A percentile compares a stretch with the other conserved stretches of the same genome.
phyloP scores from a whole-genome alignment of 2,329 filamentous ascomycete genomes.

The Hypoxylon sp. region DNA sequence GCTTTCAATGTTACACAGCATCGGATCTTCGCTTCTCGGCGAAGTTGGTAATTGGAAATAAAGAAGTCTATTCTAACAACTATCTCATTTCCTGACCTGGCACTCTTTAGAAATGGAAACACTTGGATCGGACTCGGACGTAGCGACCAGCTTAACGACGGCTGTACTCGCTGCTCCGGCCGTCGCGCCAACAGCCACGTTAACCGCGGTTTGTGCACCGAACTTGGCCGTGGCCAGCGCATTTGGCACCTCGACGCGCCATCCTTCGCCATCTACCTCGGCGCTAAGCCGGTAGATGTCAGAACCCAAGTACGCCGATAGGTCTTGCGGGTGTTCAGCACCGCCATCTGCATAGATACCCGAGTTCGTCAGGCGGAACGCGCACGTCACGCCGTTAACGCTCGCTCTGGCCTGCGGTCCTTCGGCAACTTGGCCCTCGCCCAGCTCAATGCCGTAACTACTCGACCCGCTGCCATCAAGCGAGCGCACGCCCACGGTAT shows the following conservation, averaged over 20 bases:
- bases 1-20: not conserved
- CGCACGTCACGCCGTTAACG: constrained; percentile 59
- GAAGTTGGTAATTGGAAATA: not conserved
- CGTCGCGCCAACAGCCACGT: constrained; percentile 60
- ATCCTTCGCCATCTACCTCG: constrained; percentile 61
- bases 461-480: constrained; percentile 57
- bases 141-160: constrained; percentile 61
- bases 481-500: constrained; percentile 63
- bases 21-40: not conserved
- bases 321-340: constrained; percentile 53
- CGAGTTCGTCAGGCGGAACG: constrained; percentile 64
- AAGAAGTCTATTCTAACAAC: not conserved
- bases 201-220: constrained; percentile 57
- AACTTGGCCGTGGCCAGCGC: constrained; percentile 59
- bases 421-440: constrained; percentile 53
- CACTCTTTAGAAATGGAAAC: constrained; percentile 54
- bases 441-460: constrained; percentile 57
- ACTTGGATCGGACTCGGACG: constrained; percentile 60
- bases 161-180: constrained; percentile 54
- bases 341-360: constrained; percentile 54
- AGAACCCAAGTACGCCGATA: constrained; percentile 58
- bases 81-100: constrained; percentile 50
- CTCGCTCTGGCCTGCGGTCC: constrained; percentile 48
- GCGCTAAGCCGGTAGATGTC: constrained; percentile 66
- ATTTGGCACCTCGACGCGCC: constrained; percentile 62